Percentiles rank a stretch among this genome's conserved stretches.
These are phyloP conservation scores for Alliaria petiolata DNA, from an alignment of 345 rosid genomes.

Conservation along the genomic window DNA sequence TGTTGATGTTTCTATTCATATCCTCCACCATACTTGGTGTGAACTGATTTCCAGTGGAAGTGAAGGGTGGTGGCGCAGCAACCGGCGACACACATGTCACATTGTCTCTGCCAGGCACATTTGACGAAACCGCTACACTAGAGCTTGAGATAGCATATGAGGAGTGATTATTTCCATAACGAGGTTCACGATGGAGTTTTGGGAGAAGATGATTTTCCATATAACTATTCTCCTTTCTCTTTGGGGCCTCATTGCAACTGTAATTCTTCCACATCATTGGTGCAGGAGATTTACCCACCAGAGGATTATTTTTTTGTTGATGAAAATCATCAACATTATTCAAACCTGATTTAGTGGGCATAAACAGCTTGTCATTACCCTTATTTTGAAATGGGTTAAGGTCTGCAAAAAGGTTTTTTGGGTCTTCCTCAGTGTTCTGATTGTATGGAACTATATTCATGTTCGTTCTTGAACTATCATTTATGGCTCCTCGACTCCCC, in stretches of 20 bases:
- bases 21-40: conserved; percentile 38
- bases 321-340: conserved; percentile 56
- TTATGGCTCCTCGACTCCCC: conserved; percentile 58
- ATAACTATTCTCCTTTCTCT: conserved; percentile 62
- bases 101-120: conserved; percentile 39
- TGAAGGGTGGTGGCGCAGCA: conserved; percentile 37
- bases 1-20: conserved; percentile 30
- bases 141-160: conserved; percentile 52
- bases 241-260: conserved; percentile 80
- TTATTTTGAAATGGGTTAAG: conserved; percentile 90
- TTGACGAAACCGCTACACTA: conserved; percentile 34
- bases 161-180: conserved; percentile 46
- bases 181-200: conserved; percentile 66
- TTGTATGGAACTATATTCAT: conserved; percentile 66
- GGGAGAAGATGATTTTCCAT: conserved; percentile 66
- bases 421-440: conserved; percentile 66
- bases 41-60: conserved; percentile 40
- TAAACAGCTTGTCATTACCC: conserved; percentile 63
- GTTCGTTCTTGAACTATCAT: conserved; percentile 64
- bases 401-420: conserved; percentile 81
- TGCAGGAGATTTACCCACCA: conserved; percentile 63
- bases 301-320: conserved; percentile 48
- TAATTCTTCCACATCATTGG: conserved; percentile 86
- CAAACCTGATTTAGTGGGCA: conserved; percentile 50
- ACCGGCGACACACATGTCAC: conserved; percentile 35